Evolutionary conservation across 306 rosid species (phyloP), one percentile per base, ranked within the genome.

Genomic region (Cyamopsis tetragonoloba): DNA sequence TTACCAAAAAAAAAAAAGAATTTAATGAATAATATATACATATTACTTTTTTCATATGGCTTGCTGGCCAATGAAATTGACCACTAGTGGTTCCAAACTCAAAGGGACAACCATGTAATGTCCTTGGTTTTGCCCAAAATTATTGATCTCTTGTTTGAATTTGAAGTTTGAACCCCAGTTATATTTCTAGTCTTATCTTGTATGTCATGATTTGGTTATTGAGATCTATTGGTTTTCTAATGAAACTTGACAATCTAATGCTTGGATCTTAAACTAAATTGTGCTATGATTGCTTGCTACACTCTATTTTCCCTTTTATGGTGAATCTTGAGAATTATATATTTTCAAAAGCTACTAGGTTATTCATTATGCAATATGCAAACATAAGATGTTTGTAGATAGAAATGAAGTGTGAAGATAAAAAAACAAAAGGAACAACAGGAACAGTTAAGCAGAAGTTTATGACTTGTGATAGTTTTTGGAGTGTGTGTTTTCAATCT

Each of bases 231-330:
- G 7, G 27, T 17, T 50, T 50, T 22, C 15, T 35, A 35, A 51
- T 23, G 62, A 32, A 13, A 12, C 8, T 66, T 84, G 13, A 47
- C 79, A 44, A 75, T 77, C 26, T 82, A 81, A 66, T 82, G 83
- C 49, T 75, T 83, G 81, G 88, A 78, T 26, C 83, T 0, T 88
- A 19, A 78, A 68, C 48, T 26, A 23, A 44, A 46, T 70, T 58
- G 22, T 72, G 83, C 78, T 73, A 77, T 88, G 19, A 76, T 63
- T 84, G 83, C 78, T 59, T 56, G 77, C 57, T 44, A 46, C 0
- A 1, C 15, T 55, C 23, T 28, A 37, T 4, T 31, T 7, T 67
- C 24, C 17, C 1, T 27, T 51, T 37, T 49, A 18, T 6, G 18
- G 39, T 4, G 9, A 34, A 24, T 26, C 3, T 41, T 41, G 12